Evolutionary conservation across 768 basidiomycete species (phyloP), one percentile per base, ranked within the genome.

Genomic region (Nevesoporus exiguus): DNA sequence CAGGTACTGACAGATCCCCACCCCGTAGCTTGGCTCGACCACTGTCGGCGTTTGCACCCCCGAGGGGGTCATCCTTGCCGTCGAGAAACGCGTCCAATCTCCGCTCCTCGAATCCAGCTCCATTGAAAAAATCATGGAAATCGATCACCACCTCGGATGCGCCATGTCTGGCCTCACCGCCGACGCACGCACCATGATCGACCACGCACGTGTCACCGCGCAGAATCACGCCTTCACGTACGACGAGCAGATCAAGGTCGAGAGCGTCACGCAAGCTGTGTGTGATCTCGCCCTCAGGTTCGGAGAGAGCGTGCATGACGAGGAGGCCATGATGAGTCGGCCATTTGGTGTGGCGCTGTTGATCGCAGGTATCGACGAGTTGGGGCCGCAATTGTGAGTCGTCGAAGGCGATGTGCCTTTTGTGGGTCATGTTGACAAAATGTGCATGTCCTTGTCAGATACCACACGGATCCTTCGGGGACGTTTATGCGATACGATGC

Each of bases 61-160:
- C 36, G 79, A 90, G 62, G 97, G 97, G 55, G 89, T 94, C 61
- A 80, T 98, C 60, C 87, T 99, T 54, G 97, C 84, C 51, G 93
- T 98, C 61, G 97, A 99, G 78, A 98, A 99, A 76, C 94, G 97
- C 71, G 93, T 97, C 49, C 94, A 97, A 72, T 98, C 95, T 0
- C 91, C 94, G 10, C 82, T 99, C 45, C 84, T 98, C 65, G 97
- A 98, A 76, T 85, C 93, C 37, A 88, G 83, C 58, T 95, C 94
- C 51, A 94, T 99, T 67, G 96, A 99, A 72, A 98, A 98, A 80
- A 98, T 98, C 70, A 98, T 99, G 96, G 97, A 99, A 77, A 98
- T 99, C 65, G 97, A 98, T 75, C 61, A 72, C 13, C 97, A 99
- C 75, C 84, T 99, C 55, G 97, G 94, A 10, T 98, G 95, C 63